Evolutionary conservation across 2,329 filamentous ascomycete genomes (phyloP).

Genomic region (Tolypocladium tropicale): DNA sequence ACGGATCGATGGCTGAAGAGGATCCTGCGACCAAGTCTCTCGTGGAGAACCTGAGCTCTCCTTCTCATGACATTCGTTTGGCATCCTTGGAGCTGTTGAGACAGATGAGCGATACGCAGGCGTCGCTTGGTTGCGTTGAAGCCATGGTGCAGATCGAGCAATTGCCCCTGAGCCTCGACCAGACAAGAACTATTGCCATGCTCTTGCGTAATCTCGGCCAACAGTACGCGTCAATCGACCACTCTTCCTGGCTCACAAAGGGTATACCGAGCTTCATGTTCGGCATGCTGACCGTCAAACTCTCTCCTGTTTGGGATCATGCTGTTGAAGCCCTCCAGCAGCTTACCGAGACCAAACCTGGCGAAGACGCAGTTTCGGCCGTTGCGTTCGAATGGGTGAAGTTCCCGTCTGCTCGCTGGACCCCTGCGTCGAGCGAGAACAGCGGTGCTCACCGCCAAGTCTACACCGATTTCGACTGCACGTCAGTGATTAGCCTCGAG

Average conservation of each 20-base stretch:
- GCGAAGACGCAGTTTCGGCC: constrained; percentile 62
- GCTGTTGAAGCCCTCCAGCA: constrained; percentile 64
- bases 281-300: constrained; percentile 75
- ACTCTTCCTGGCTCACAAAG: constrained; percentile 55
- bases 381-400: constrained; percentile 73
- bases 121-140: constrained; percentile 17
- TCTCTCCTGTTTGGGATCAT: constrained; percentile 83
- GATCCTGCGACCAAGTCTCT: constrained; percentile 55
- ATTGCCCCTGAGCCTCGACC: constrained; percentile 66
- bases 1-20: constrained; percentile 34
- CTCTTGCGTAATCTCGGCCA: constrained; percentile 68
- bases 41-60: constrained; percentile 62
- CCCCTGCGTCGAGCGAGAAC: constrained; percentile 26
- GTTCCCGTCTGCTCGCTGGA: constrained; percentile 44
- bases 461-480: constrained; percentile 75
- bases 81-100: constrained; percentile 64
- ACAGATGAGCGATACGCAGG: constrained; percentile 32
- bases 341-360: constrained; percentile 58
- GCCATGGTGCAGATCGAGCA: constrained; percentile 72
- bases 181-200: constrained; percentile 70
- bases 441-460: constrained; percentile 25
- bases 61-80: constrained; percentile 65
- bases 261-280: constrained; percentile 78
- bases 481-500: constrained; percentile 55
- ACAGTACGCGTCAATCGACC: constrained; percentile 48